These are phyloP conservation scores for Eleusine coracana DNA, from an alignment of 176 grass and related monocot genomes.

Conservation along the genomic window DNA sequence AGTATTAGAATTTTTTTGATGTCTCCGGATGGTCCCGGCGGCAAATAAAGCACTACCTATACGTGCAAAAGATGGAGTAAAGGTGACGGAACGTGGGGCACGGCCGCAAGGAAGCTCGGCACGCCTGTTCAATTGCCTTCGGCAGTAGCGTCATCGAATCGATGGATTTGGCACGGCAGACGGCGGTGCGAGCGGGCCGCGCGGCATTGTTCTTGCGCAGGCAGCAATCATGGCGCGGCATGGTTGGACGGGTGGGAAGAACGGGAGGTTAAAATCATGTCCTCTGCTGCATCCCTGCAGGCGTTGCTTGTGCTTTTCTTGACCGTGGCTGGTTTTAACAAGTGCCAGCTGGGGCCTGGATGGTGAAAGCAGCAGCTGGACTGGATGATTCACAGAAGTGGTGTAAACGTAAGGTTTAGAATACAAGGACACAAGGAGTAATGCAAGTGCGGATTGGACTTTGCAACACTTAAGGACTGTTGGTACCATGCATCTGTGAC, in stretches of 20 bases:
- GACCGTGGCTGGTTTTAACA: conserved; percentile 18
- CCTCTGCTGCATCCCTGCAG: conserved; percentile 34
- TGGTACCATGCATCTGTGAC: too few species aligned
- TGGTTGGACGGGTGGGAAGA: conserved; percentile 23
- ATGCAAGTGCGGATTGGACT: neutral
- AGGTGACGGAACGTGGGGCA: conserved; percentile 54
- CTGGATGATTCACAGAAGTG: neutral
- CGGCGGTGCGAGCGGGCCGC: conserved; percentile 27
- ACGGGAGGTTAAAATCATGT: conserved; percentile 27
- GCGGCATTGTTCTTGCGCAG: conserved; percentile 31
- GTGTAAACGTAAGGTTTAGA: neutral
- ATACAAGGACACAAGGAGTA: neutral
- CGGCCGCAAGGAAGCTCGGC: conserved; percentile 38
- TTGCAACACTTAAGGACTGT: neutral
- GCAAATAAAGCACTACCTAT: conserved; percentile 15
- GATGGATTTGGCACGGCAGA: conserved; percentile 30
- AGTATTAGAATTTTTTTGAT: neutral
- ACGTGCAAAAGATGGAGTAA: conserved; percentile 49
- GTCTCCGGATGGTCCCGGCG: conserved; percentile 21
- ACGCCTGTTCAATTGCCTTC: conserved; percentile 57
- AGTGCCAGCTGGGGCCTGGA: conserved; percentile 30
- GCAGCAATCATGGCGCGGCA: conserved; percentile 40
- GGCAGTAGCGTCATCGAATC: conserved; percentile 26
- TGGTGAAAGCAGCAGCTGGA: conserved; percentile 25
- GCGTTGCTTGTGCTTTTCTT: conserved; percentile 29